Evolutionary conservation across 139 green algal species (phyloP).

Genomic region (Coelastrella sp.): DNA sequence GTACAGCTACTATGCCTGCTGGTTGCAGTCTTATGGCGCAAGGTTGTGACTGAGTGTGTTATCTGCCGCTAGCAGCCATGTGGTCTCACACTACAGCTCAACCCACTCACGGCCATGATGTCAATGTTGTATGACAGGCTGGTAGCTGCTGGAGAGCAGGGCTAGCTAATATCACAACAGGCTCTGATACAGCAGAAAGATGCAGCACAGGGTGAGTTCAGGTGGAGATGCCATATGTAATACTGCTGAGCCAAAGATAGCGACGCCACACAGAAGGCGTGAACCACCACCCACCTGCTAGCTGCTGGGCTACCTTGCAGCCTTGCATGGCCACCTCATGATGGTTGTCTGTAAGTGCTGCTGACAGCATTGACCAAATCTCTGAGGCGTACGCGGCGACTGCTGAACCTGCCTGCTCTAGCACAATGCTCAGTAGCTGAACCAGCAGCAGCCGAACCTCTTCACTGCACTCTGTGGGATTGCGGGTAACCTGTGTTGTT

Average conservation of each 20-base stretch:
- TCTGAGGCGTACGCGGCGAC: conserved; percentile 67
- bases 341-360: conserved; percentile 59
- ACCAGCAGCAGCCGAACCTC: conserved; percentile 64
- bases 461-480: conserved; percentile 59
- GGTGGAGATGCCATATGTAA: too few species aligned
- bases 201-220: too few species aligned
- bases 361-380: conserved; percentile 51
- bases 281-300: conserved; percentile 57
- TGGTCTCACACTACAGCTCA: too few species aligned
- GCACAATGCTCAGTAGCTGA: conserved; percentile 52
- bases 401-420: conserved; percentile 51
- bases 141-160: neutral
- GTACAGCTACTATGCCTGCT: neutral
- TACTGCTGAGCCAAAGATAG: neutral
- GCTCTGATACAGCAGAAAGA: too few species aligned
- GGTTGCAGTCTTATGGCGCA: too few species aligned
- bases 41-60: neutral
- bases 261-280: neutral
- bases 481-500: neutral
- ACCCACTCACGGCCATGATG: too few species aligned
- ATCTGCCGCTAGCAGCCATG: neutral
- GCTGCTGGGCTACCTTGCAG: conserved; percentile 49
- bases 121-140: too few species aligned
- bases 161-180: neutral
- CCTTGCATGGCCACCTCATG: conserved; percentile 64